Base-by-base conservation (phyloP, 805 yeast genomes). In the Candida ipomoeae region DNA sequence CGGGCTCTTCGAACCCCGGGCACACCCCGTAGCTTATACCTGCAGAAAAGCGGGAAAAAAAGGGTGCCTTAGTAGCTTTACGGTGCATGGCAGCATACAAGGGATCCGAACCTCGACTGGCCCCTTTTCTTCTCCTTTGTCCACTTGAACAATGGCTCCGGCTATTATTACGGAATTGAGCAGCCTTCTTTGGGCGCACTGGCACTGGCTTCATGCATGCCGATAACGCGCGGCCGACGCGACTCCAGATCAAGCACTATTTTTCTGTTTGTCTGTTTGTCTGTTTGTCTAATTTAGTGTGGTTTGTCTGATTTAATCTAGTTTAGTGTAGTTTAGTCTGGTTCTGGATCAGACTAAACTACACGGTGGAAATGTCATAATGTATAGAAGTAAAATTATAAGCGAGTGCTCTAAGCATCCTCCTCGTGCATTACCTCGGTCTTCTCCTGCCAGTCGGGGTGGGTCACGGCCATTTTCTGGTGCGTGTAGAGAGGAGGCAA, bases 391-490 rank as follows among this genome's bases (percentile, higher is more conserved):
- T 26, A 17, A 15, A 17, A 26, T 26, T 26, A 26, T 26, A 26
- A 26, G 29, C 11, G 18, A 14, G 11, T n/a, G 29, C n/a, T 32
- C 47, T 44, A 53, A 18, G 49, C 49, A 17, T 48, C 40, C 48
- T 83, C 87, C 48, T 79, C 68, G 58, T 81, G 84, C 53, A 76
- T 68, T 17, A 67, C 73, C 51, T 75, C 81, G 21, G 81, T 70
- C 68, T 81, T 79, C 33, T 83, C 84, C 55, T 80, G 76, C 88
- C 88, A 83, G 53, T 77, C 82, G 4, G 77, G 70, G 59, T 78
- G 77, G 35, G 83, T 80, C 40, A 83, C 80, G 6, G 85, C 85
- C 75, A 80, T 60, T 63, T 83, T 76, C 54, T 80, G 82, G 55
- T 73, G 80, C 17, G 68, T 73, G 61, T 83, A 80, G 55, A 84